phyloP scores from a whole-genome alignment of 2,329 filamentous ascomycete genomes.

The Penicillium sp. region DNA sequence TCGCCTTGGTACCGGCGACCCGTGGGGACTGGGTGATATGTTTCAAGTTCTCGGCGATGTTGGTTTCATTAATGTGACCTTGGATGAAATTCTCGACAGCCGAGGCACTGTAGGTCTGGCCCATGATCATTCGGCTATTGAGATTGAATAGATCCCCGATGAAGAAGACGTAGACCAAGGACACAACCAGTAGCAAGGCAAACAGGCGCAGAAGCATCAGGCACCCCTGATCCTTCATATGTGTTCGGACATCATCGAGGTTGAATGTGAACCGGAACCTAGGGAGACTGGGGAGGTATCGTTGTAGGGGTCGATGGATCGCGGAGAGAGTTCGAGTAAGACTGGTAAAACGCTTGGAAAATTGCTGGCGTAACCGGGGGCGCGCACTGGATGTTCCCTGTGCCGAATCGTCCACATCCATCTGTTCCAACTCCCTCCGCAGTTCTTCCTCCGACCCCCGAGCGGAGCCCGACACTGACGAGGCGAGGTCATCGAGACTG shows the following conservation, averaged over 20 bases:
- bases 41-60: conserved; percentile 65
- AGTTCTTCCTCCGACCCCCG: conserved; percentile 57
- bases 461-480: conserved; percentile 50
- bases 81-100: conserved; percentile 71
- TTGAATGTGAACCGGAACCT: conserved; percentile 39
- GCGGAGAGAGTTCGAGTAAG: conserved; percentile 54
- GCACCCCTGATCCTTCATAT: conserved; percentile 48
- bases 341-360: conserved; percentile 53
- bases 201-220: conserved; percentile 67
- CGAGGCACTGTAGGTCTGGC: conserved; percentile 75
- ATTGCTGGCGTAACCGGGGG: conserved; percentile 43
- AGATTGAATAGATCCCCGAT: conserved; percentile 73
- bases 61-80: conserved; percentile 61
- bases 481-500: conserved; percentile 52
- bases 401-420: conserved; percentile 70
- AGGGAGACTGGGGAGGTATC: conserved; percentile 42
- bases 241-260: conserved; percentile 30
- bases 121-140: conserved; percentile 57
- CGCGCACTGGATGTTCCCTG: conserved; percentile 28
- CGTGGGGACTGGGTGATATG: conserved; percentile 82
- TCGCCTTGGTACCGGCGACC: conserved; percentile 88
- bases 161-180: conserved; percentile 77
- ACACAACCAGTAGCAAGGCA: conserved; percentile 67
- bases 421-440: conserved; percentile 77
- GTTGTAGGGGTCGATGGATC: conserved; percentile 48